These are phyloP conservation scores for Ceratocystiopsis sp. DNA, from an alignment of 2,329 filamentous ascomycete species.

Conservation along the genomic window DNA sequence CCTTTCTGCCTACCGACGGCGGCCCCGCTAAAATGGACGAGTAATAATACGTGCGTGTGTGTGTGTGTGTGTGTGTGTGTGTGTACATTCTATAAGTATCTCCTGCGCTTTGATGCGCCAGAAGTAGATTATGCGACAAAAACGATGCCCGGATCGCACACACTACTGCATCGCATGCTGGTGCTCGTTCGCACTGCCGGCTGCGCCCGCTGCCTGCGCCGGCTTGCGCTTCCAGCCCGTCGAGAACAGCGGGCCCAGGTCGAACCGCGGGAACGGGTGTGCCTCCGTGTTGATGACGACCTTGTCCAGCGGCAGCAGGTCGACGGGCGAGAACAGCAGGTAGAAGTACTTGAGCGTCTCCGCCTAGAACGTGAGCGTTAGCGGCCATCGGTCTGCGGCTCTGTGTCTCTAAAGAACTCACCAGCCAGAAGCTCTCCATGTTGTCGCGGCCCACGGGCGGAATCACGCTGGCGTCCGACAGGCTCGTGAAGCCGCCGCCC, in stretches of 20 bases:
- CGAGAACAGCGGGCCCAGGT: constrained; percentile 57
- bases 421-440: constrained; percentile 98
- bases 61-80: too few species aligned
- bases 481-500: constrained; percentile 64
- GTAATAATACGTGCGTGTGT: too few species aligned
- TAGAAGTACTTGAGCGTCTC: constrained; percentile 98
- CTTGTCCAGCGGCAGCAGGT: constrained; percentile 68
- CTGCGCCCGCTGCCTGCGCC: background rate
- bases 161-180: too few species aligned
- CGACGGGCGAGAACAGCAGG: constrained; percentile 72
- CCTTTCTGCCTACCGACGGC: too few species aligned
- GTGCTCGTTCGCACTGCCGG: too few species aligned
- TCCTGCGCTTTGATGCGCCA: too few species aligned
- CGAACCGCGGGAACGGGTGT: constrained; percentile 75
- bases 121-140: too few species aligned
- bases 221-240: constrained; percentile 68
- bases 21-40: too few species aligned
- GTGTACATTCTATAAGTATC: too few species aligned
- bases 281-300: constrained; percentile 94
- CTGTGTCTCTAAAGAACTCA: constrained; percentile 24
- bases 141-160: too few species aligned
- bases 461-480: constrained; percentile 55
- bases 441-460: constrained; percentile 64
- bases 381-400: background rate
- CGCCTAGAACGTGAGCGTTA: constrained; percentile 33